Percentiles rank a stretch among this genome's conserved stretches.
phyloP scores from a whole-genome alignment of 257 asterid species.

The Asclepias syriaca region DNA sequence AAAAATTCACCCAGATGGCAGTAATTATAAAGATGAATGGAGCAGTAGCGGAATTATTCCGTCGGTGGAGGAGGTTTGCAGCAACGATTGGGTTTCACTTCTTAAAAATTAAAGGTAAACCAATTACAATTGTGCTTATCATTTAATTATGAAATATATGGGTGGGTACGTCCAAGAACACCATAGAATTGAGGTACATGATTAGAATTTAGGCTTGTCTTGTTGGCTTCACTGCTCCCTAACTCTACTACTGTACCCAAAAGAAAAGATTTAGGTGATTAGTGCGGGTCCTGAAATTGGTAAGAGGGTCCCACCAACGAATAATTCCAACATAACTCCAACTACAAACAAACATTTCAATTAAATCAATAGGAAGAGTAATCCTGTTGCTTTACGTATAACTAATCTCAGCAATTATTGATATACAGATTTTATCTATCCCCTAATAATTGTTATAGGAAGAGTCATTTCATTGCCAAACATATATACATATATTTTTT shows the following conservation, averaged over 20 bases:
- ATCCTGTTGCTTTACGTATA: no score
- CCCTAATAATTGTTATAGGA: no score
- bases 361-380: no score
- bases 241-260: no score
- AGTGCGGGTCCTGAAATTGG: background rate
- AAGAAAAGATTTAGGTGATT: no score
- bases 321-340: constrained; percentile 3
- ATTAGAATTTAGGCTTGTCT: background rate
- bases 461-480: no score
- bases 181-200: background rate
- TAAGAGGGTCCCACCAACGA: constrained; percentile 4
- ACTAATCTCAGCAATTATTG: no score
- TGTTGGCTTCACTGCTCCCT: background rate
- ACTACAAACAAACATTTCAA: background rate
- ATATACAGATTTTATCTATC: no score
- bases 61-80: background rate
- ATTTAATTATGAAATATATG: no score
- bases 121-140: no score
- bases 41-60: background rate
- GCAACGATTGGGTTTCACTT: constrained; percentile 1
- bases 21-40: background rate
- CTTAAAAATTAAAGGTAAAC: background rate
- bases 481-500: no score
- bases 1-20: constrained; percentile 10
- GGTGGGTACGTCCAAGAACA: background rate